These are phyloP conservation scores for Aspergillus unguis DNA, from an alignment of 2,329 filamentous ascomycete genomes.

Conservation along the genomic window DNA sequence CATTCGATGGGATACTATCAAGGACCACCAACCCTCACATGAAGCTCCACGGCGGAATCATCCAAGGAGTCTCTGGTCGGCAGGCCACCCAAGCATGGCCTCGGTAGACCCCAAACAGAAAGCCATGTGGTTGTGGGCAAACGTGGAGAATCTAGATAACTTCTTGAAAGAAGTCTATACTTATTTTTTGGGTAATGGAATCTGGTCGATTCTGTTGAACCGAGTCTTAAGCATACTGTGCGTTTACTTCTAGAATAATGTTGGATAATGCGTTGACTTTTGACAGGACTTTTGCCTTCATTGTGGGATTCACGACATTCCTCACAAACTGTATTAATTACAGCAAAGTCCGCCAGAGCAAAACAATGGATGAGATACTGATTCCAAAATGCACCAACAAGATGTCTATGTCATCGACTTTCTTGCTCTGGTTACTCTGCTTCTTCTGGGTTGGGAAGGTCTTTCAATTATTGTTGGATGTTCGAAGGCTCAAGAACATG, in stretches of 20 bases:
- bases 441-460: slow-evolving; percentile 82
- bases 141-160: slow-evolving; percentile 81
- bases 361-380: slow-evolving; percentile 58
- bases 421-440: slow-evolving; percentile 77
- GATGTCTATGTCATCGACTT: slow-evolving; percentile 73
- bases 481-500: slow-evolving; percentile 70
- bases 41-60: slow-evolving; percentile 17
- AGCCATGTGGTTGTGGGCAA: slow-evolving; percentile 90
- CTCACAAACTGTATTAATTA: slow-evolving; percentile 85
- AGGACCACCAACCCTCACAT: slow-evolving; percentile 42
- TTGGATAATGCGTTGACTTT: slow-evolving; percentile 2
- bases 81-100: slow-evolving; percentile 34
- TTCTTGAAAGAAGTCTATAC: slow-evolving; percentile 84
- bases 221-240: slow-evolving; percentile 70
- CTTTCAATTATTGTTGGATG: slow-evolving; percentile 69
- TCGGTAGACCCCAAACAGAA: slow-evolving; percentile 64
- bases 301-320: slow-evolving; percentile 78
- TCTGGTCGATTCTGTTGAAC: slow-evolving; percentile 77
- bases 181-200: slow-evolving; percentile 78
- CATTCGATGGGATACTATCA: slow-evolving; percentile 51
- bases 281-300: slow-evolving; percentile 71
- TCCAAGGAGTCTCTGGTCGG: slow-evolving; percentile 25
- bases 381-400: slow-evolving; percentile 70
- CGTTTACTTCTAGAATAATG: slow-evolving; percentile 34
- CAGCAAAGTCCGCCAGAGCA: slow-evolving; percentile 63